These are phyloP conservation scores for Hanseniaspora clermontiae DNA, from an alignment of 805 yeast species.

Conservation along the genomic window DNA sequence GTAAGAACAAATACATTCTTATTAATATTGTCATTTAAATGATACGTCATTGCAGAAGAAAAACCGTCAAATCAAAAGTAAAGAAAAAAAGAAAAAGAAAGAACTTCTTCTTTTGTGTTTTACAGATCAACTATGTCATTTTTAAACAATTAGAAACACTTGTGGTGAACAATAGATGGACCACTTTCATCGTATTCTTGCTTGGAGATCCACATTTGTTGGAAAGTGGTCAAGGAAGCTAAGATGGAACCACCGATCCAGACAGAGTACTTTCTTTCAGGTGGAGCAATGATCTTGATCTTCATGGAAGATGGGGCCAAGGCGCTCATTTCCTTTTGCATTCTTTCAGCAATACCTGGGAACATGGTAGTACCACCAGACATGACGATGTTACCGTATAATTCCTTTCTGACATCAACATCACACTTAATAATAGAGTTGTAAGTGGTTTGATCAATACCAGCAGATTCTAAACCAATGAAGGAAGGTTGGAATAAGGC, in stretches of 20 bases:
- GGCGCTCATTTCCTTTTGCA: slow-evolving; percentile 99
- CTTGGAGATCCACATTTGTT: slow-evolving; percentile 99
- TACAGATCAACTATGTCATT: neutral
- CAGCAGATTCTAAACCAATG: slow-evolving; percentile 84
- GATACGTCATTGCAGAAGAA: no score
- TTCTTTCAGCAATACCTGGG: slow-evolving; percentile 99
- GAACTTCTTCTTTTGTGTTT: neutral
- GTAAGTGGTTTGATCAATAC: slow-evolving; percentile 88
- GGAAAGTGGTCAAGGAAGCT: slow-evolving; percentile 98
- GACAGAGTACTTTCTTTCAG: slow-evolving; percentile 98
- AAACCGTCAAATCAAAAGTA: neutral
- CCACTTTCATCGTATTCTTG: slow-evolving; percentile 99
- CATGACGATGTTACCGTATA: slow-evolving; percentile 98
- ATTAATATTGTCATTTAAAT: neutral
- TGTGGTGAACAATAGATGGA: slow-evolving; percentile 81
- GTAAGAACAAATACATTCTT: neutral
- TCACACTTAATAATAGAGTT: slow-evolving; percentile 89
- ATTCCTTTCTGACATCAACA: slow-evolving; percentile 96
- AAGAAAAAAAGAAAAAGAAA: neutral
- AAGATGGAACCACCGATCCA: slow-evolving; percentile 99
- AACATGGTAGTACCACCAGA: slow-evolving; percentile 99
- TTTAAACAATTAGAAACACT: slow-evolving; percentile 32
- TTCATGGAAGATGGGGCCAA: slow-evolving; percentile 99
- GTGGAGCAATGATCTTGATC: slow-evolving; percentile 98
- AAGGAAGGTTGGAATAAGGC: slow-evolving; percentile 98